phyloP scores from a whole-genome alignment of 176 grass and related monocot genomes.

The Oryza rufipogon region DNA sequence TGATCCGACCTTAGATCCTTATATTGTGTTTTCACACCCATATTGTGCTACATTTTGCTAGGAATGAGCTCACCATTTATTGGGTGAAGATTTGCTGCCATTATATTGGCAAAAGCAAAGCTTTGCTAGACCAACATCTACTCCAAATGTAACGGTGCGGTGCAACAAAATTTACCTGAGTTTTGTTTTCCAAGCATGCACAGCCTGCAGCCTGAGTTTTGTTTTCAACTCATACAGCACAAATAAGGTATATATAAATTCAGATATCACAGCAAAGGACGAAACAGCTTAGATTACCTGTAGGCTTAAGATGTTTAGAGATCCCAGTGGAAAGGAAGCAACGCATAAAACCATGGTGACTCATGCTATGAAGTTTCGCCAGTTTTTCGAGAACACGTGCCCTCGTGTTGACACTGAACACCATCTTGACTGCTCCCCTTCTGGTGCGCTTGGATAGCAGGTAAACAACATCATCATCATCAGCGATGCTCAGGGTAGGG shows the following conservation, averaged over 20 bases:
- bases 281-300: background rate
- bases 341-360: background rate
- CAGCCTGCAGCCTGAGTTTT: too few species aligned
- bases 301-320: background rate
- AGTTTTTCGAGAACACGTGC: background rate
- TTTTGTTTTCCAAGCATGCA: too few species aligned
- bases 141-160: too few species aligned
- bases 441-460: background rate
- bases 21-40: background rate
- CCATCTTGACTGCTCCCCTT: background rate
- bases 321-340: background rate
- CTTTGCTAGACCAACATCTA: background rate
- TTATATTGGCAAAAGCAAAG: background rate
- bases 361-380: background rate
- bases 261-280: background rate
- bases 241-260: background rate
- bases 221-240: background rate
- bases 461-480: constrained; percentile 1
- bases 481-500: background rate
- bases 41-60: background rate
- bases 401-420: background rate
- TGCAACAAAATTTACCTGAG: too few species aligned
- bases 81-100: too few species aligned
- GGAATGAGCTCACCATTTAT: too few species aligned
- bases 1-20: background rate